Evolutionary conservation across 352 stramenopile species (phyloP).

Genomic region (Blastocystis sp.): DNA sequence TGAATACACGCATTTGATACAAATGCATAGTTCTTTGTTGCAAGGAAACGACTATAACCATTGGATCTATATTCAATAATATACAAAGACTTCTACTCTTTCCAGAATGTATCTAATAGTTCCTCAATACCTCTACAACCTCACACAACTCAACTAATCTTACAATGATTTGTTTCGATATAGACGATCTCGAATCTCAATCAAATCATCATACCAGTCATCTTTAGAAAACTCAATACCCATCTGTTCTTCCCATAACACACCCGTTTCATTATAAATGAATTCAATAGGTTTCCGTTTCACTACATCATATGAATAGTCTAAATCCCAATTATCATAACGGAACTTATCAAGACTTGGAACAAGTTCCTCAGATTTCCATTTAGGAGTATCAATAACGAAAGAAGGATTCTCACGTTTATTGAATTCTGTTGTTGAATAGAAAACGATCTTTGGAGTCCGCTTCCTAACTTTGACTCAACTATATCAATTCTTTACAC

Average conservation of each 20-base stretch:
- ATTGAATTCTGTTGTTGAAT: background rate
- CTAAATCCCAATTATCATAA: background rate
- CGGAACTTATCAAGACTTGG: background rate
- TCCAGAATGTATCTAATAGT: constrained; percentile 12
- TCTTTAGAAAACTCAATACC: background rate
- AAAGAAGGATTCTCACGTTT: background rate
- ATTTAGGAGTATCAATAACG: background rate
- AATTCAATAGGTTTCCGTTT: background rate
- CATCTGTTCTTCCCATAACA: constrained; percentile 24
- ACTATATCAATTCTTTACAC: background rate
- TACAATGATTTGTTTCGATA: background rate
- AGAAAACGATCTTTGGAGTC: background rate
- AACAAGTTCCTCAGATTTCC: background rate
- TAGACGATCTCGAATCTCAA: background rate
- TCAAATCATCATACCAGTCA: constrained; percentile 5
- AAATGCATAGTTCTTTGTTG: constrained; percentile 27
- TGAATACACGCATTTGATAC: constrained; percentile 16
- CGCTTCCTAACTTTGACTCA: background rate
- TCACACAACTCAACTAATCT: background rate
- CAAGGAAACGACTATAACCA: constrained; percentile 29
- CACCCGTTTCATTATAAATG: constrained; percentile 33
- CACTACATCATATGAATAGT: constrained; percentile 2
- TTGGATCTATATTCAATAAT: background rate
- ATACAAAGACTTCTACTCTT: background rate
- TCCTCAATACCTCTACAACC: background rate